Evolutionary conservation across 805 yeast species (phyloP), one percentile per base, ranked within the genome.

Genomic region (Cyberlindnera meyerae): DNA sequence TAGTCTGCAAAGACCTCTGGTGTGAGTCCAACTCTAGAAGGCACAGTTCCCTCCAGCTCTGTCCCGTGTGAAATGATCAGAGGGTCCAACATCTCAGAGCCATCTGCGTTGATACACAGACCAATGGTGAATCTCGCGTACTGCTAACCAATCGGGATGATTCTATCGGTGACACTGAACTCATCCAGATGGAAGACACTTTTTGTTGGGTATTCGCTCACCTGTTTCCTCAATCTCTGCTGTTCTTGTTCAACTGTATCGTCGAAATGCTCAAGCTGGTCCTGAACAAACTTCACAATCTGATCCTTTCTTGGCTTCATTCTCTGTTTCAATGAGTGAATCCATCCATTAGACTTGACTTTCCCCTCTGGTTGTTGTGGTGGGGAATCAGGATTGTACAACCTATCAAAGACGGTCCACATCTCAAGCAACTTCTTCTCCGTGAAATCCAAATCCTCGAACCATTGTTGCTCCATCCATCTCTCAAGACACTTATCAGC

Each of bases 161-260:
- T 29, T 15, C 55, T 44, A 13, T 51, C 39, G 0, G 54, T 42
- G 1, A 55, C 34, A 6, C 53, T 33, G 15, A 63, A 49, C 36
- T 66, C 70, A 48, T 65, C 70, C 27, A 65, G 41, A 36, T 61
- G 65, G 36, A 51, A 65, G 8, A 65, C 47, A 31, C 62, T 60
- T n/a, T 39, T 39, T 1, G 47, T 45, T 2, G 41, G 36, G 31
- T 43, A 53, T 6, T 36, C 34, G 3, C 34, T 18, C 8, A 64
- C 40, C 1, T 24, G 17, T 7, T 24, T 14, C 29, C 39, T 40
- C 1, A 63, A 24, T 24, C 66, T 35, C 12, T 14, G n/a, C 6
- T 31, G 35, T 32, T 55, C 52, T 3, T 14, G 18, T 5, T 18
- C 29, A 3, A 21, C 32, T 11, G 35, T 26, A 14, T 37, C 39